These are phyloP conservation scores for Penicillium parvum DNA, from an alignment of 495 filamentous ascomycete genomes.

Conservation along the genomic window DNA sequence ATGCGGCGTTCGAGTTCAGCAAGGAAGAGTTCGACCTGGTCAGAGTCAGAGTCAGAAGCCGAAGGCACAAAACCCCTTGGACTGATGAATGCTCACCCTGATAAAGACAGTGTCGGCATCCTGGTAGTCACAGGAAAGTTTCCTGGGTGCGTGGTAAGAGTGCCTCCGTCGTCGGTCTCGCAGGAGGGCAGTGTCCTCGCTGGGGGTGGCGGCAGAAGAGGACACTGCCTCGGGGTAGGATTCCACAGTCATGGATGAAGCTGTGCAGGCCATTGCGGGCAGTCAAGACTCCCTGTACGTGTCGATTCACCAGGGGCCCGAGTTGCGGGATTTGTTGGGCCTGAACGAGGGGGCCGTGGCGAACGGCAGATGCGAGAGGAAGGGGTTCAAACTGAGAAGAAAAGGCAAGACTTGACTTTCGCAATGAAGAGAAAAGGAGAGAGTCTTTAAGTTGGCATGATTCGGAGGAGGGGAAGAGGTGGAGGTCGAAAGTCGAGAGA, in stretches of 20 bases:
- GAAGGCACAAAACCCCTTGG: not conserved
- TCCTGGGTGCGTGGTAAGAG: conserved; percentile 58
- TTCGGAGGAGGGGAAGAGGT: not conserved
- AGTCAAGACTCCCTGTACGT: not conserved
- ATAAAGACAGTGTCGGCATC: conserved; percentile 66
- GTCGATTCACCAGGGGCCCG: not conserved
- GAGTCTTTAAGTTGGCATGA: no score
- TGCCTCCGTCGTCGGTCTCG: conserved; percentile 54
- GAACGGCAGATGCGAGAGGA: conserved; percentile 7
- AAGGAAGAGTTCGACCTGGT: conserved; percentile 82
- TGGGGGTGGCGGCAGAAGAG: conserved; percentile 31
- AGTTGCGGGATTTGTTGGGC: not conserved
- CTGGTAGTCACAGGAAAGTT: conserved; percentile 57
- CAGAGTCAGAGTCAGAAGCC: conserved; percentile 8
- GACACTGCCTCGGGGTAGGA: conserved; percentile 32
- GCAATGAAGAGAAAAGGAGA: no score
- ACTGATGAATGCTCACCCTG: conserved; percentile 38
- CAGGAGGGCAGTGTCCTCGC: conserved; percentile 34
- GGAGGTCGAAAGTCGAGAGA: conserved; percentile 4
- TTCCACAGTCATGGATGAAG: conserved; percentile 44
- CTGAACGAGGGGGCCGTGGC: conserved; percentile 5
- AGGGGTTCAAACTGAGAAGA: conserved; percentile 9
- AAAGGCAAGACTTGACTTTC: no score
- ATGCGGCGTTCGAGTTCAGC: conserved; percentile 80
- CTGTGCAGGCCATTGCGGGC: conserved; percentile 41